A percentile compares a stretch with the other conserved stretches of the same genome.
Conservation (phyloP, 164 flowering plant species). For the Nelumbo lutea region DNA sequence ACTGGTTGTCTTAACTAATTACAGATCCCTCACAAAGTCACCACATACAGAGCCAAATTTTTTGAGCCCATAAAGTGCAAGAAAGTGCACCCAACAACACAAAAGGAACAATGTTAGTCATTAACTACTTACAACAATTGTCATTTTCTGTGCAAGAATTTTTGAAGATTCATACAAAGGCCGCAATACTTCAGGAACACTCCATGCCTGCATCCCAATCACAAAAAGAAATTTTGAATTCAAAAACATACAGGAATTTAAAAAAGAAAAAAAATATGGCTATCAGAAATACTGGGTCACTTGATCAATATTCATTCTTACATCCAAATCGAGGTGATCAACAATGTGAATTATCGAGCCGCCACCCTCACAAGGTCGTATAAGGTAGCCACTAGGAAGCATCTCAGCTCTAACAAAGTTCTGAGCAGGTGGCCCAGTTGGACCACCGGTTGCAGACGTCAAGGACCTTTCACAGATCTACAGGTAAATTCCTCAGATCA, state of each 20-base stretch:
- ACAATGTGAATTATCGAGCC: constrained; percentile 84
- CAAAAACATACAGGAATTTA: not conserved
- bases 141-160: constrained; percentile 75
- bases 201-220: constrained; percentile 35
- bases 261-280: too few relatives aligned
- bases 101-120: not conserved
- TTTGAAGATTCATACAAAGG: constrained; percentile 79
- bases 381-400: constrained; percentile 75
- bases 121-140: constrained; percentile 52
- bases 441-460: constrained; percentile 65
- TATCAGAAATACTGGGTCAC: not conserved
- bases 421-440: constrained; percentile 51
- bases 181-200: constrained; percentile 80
- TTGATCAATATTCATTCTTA: constrained; percentile 17
- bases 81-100: not conserved
- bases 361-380: constrained; percentile 87
- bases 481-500: constrained; percentile 5
- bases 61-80: not conserved
- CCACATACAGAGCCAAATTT: not conserved
- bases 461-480: constrained; percentile 85
- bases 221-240: not conserved
- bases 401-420: constrained; percentile 67
- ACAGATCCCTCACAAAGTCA: too few relatives aligned
- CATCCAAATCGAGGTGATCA: constrained; percentile 80
- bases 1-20: too few relatives aligned